phyloP scores from a whole-genome alignment of 176 grass and related monocot species.

The Guadua angustifolia region DNA sequence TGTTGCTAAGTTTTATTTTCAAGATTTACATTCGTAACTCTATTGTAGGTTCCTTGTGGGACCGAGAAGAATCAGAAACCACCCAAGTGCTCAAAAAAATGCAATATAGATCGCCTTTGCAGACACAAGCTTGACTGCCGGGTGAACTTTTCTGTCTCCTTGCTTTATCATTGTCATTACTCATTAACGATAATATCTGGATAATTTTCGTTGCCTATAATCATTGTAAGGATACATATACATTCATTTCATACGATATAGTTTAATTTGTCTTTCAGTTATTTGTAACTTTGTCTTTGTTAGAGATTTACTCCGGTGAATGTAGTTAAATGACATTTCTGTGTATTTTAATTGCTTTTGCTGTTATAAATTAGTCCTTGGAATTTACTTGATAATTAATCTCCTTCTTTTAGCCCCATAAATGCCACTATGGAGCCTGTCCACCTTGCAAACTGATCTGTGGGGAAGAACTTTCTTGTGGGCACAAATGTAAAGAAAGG shows the following conservation, averaged over 20 bases:
- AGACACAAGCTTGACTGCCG: constrained; percentile 76
- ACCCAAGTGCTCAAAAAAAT: constrained; percentile 86
- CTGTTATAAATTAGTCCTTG: constrained; percentile 21
- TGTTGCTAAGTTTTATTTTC: constrained; percentile 9
- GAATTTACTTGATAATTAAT: constrained; percentile 25
- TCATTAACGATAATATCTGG: constrained; percentile 20
- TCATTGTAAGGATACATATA: not conserved
- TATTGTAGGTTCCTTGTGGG: constrained; percentile 89
- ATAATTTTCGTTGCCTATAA: constrained; percentile 9
- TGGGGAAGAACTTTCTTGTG: constrained; percentile 77
- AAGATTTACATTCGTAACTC: constrained; percentile 31
- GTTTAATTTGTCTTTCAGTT: not conserved
- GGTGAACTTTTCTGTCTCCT: constrained; percentile 50
- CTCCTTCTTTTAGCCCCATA: constrained; percentile 73
- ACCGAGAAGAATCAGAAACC: constrained; percentile 96
- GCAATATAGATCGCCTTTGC: constrained; percentile 78
- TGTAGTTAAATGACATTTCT: constrained; percentile 35
- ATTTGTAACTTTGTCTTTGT: not conserved
- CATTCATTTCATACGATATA: not conserved
- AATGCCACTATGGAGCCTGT: constrained; percentile 97
- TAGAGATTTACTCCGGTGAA: constrained; percentile 26
- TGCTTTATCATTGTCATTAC: constrained; percentile 4
- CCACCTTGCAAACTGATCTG: constrained; percentile 90
- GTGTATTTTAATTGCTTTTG: constrained; percentile 29
- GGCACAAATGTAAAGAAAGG: constrained; percentile 93